phyloP scores from a whole-genome alignment of 305 asterid genomes.

The Solanum aculeatissimum region DNA sequence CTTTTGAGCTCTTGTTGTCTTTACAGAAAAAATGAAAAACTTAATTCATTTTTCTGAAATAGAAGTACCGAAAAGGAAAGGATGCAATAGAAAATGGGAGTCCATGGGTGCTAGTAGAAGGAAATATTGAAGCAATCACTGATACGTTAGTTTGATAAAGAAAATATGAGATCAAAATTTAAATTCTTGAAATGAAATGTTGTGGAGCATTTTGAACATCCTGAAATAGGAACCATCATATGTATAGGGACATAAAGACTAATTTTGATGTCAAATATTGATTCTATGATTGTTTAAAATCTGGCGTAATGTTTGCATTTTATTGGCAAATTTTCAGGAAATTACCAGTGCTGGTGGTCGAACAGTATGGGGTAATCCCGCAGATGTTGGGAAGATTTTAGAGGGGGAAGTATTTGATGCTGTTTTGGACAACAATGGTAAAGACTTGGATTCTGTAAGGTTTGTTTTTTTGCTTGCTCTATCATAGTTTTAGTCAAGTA shows the following conservation, averaged over 20 bases:
- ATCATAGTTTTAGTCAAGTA: neutral
- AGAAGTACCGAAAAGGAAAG: neutral
- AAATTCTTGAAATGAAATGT: neutral
- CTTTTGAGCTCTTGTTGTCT: neutral
- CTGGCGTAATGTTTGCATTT: neutral
- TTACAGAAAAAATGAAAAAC: neutral
- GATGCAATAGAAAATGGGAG: neutral
- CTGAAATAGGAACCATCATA: neutral
- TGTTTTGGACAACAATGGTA: constrained; percentile 95
- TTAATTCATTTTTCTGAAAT: neutral
- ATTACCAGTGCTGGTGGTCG: constrained; percentile 73
- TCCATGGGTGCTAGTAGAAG: neutral
- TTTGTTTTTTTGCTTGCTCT: constrained; percentile 7
- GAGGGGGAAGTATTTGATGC: constrained; percentile 68
- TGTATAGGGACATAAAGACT: neutral
- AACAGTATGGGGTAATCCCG: constrained; percentile 87
- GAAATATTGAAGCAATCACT: neutral
- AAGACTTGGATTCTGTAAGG: constrained; percentile 85
- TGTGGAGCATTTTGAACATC: neutral
- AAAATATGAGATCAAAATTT: neutral
- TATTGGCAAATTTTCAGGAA: constrained; percentile 45
- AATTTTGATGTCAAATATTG: neutral
- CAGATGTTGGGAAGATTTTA: constrained; percentile 59
- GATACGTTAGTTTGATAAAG: neutral
- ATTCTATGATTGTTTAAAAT: neutral